Percentiles rank a stretch among this genome's conserved stretches.
phyloP scores from a whole-genome alignment of 768 basidiomycete species.

The Lentinula sp. region DNA sequence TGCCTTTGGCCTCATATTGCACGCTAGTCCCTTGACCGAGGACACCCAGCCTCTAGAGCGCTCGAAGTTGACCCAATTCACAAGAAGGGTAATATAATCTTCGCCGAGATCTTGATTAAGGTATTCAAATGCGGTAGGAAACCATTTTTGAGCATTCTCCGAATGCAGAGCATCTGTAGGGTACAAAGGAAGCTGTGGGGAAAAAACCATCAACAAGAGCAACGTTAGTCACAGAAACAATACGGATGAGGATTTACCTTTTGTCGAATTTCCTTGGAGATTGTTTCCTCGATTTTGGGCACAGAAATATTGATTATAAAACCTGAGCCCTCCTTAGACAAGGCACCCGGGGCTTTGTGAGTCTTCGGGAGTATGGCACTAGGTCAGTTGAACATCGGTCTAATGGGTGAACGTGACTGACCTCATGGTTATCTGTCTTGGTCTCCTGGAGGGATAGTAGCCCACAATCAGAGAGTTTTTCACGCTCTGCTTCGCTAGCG shows the following conservation, averaged over 20 bases:
- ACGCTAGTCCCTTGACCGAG: neutral
- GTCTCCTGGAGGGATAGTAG: too few species aligned
- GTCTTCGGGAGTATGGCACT: too few species aligned
- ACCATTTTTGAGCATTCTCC: neutral
- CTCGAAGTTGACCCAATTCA: neutral
- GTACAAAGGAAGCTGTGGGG: neutral
- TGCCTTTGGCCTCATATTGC: neutral
- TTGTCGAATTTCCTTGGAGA: neutral
- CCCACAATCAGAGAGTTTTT: too few species aligned
- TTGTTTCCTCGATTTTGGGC: too few species aligned
- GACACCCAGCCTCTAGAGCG: neutral
- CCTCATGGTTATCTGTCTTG: too few species aligned
- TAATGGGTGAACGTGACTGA: too few species aligned
- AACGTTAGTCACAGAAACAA: neutral
- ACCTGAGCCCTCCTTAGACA: too few species aligned
- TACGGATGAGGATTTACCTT: neutral
- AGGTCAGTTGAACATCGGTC: too few species aligned
- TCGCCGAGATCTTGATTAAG: neutral
- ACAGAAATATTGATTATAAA: too few species aligned
- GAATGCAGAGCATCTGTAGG: neutral
- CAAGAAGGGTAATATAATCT: neutral
- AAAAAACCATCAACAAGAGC: neutral
- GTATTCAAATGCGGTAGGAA: neutral
- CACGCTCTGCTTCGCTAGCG: too few species aligned
- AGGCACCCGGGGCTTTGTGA: too few species aligned